Percentiles rank a stretch among this genome's conserved stretches.
Conservation (phyloP, 768 basidiomycete genomes). For the Leccinum aurantiacum region DNA sequence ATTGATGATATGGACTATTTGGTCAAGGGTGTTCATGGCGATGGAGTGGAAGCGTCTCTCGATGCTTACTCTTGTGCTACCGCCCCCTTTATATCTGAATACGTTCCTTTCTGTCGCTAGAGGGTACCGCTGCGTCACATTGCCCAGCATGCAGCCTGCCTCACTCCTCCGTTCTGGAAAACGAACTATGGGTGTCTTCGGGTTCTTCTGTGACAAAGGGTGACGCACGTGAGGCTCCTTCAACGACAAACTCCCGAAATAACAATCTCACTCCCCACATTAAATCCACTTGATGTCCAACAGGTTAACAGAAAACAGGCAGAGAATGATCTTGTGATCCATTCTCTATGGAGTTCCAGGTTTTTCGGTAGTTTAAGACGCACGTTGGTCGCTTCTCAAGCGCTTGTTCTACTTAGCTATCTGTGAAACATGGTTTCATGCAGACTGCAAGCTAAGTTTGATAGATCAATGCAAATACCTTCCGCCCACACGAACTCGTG, state of each 20-base stretch:
- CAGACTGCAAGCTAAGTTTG: background rate
- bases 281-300: background rate
- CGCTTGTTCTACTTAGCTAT: background rate
- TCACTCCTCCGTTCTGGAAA: background rate
- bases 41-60: background rate
- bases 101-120: background rate
- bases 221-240: background rate
- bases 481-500: background rate
- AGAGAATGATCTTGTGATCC: background rate
- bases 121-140: background rate
- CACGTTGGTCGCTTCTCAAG: background rate
- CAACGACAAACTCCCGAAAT: background rate
- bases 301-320: no score
- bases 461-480: background rate
- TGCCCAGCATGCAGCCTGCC: background rate
- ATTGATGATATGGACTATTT: slow-evolving; percentile 16
- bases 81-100: slow-evolving; percentile 10
- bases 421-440: background rate
- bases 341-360: no score
- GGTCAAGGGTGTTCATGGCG: slow-evolving; percentile 16
- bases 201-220: background rate
- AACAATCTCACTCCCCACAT: background rate
- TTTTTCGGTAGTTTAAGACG: background rate
- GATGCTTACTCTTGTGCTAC: background rate
- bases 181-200: background rate